Base-by-base conservation (phyloP, 1,139 yeast genomes). In the Saccharomycopsis hybrid region DNA sequence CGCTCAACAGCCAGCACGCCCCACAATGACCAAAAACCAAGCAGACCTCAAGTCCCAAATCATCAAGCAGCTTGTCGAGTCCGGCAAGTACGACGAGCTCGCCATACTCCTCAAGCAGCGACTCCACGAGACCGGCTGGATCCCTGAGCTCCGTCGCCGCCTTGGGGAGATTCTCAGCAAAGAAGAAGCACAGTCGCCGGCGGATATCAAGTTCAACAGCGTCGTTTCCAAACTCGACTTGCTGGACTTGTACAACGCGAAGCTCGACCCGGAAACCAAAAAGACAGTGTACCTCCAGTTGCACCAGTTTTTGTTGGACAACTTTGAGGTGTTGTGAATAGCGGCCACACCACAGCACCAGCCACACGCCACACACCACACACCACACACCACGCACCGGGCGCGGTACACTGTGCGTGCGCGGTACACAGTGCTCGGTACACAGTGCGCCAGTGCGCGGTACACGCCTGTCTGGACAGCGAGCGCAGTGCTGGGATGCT, bases 91-190 rank as follows among this genome's bases (percentile, higher is more conserved):
- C 65, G 92, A 85, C 56, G 68, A 65, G 76, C 80, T 84, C 53
- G 80, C 81, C 51, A 76, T 76, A 51, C 72, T 73, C 49, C 68
- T 89, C 53, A 80, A 81, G 58, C 73, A 82, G 50, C 78, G 78
- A 60, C 73, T 90, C 30, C 74, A 79, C 53, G 85, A 85, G 61
- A 74, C 82, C 2, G 97, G 97, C 5, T 90, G 97, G 97, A 80
- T 79, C 58, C 95, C 87, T 58, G 76, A 82, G 54, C 80, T 89
- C 33, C 73, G 78, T 27, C 13, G 27, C 25, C 38, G 30, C 37
- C n/a, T 47, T 30, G 35, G 29, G 24, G 40, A 48, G 32, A 30
- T 43, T 9, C 41, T 52, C 30, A 43, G 36, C 27, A 39, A n/a
- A 18, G n/a, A n/a, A n/a, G n/a, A n/a, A n/a, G n/a, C n/a, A n/a